Base-by-base conservation (phyloP, 139 green algal genomes). In the Chlorokybus atmophyticus region DNA sequence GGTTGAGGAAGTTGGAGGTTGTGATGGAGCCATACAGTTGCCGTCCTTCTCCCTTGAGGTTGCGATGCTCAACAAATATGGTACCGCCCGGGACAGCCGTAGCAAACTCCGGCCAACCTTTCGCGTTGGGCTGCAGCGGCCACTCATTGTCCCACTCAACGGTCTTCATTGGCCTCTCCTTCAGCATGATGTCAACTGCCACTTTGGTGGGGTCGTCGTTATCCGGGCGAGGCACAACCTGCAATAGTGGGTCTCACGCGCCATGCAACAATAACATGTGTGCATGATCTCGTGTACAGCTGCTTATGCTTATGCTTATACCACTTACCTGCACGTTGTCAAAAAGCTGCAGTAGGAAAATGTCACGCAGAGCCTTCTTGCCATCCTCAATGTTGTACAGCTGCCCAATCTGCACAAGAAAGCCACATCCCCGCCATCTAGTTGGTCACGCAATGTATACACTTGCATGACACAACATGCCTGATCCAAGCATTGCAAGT, bases 341-440 rank as follows among this genome's bases (percentile, higher is more conserved):
- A 54, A 89, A 90, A 2, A 92, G 67, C 55, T 84, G 69, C 49
- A 85, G 35, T 3, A 66, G 61, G 62, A 84, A 85, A 3, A 93
- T 75, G 73, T 85, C 81, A 23, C 80, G 71, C 59, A 92, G 72
- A 26, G 75, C 80, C 50, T 74, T 81, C 10, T 71, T 74, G 19
- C 68, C 81, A 32, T 87, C 83, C 29, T 81, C 71, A 3, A 79
- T 70, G 70, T 80, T 86, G 78, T 87, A 92, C 1, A 85, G 62
- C 29, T 76, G 49, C 24, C 81, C 82, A n/a, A n/a, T n/a, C n/a
- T n/a, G n/a, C n/a, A n/a, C n/a, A n/a, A n/a, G n/a, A n/a, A 26
- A 56, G 39, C 39, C 19, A 19, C 39, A 47, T 47, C 39, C 39
- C 39, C 19, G 19, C 39, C 19, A 19, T 19, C 39, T n/a, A 19